Conservation (phyloP, 148 eudicot genomes). For the Amaranthus cruentus region DNA sequence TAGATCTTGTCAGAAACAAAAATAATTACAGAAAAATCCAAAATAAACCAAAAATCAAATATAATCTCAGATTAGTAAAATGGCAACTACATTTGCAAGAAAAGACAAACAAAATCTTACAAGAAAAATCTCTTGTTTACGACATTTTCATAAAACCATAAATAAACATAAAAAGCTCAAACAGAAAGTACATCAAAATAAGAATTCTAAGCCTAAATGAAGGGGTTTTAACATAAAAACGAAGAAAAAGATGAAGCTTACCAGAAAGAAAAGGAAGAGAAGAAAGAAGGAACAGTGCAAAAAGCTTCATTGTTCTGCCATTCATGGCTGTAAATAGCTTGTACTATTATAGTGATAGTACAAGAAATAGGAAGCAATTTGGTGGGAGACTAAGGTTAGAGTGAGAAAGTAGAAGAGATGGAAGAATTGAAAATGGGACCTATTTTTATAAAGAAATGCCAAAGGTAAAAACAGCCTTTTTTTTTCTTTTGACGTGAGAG, state of each 20-base stretch:
- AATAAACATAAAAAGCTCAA: not conserved
- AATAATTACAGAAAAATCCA: not conserved
- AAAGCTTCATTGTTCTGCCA: slow-evolving; percentile 15
- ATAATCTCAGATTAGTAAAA: slow-evolving; percentile 11
- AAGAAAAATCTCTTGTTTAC: not conserved
- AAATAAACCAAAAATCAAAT: not conserved
- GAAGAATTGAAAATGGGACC: too few relatives aligned
- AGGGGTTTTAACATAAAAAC: not conserved
- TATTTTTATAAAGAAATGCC: too few relatives aligned
- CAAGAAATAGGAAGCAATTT: not conserved
- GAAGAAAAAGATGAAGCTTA: slow-evolving; percentile 17
- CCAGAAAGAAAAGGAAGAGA: slow-evolving; percentile 33
- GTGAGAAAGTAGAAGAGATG: too few relatives aligned
- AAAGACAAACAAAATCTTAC: not conserved
- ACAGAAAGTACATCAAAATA: too few relatives aligned
- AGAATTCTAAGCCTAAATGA: too few relatives aligned
- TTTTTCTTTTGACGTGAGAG: too few relatives aligned
- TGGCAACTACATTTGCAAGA: not conserved
- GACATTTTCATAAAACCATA: not conserved
- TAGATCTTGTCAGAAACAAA: not conserved
- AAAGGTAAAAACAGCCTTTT: too few relatives aligned
- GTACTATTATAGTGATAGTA: not conserved
- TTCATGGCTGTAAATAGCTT: not conserved
- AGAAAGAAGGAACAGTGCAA: slow-evolving; percentile 15
- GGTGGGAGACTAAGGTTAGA: not conserved